Evolutionary conservation across 768 basidiomycete genomes (phyloP).

Genomic region (Mycena crocata): DNA sequence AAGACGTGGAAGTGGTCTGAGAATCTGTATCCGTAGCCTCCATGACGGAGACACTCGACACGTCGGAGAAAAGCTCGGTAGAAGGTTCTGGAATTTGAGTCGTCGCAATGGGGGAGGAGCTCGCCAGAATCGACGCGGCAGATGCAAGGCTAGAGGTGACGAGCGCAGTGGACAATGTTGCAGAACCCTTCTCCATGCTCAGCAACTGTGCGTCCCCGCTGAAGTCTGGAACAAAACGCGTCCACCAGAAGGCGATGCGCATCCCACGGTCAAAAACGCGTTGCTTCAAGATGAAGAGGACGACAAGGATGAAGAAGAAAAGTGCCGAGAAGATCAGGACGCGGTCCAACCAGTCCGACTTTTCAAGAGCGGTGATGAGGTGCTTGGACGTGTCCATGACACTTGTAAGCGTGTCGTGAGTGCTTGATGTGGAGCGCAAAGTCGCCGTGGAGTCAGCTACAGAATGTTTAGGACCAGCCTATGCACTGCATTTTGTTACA

Average conservation of each 20-base stretch:
- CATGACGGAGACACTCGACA: not conserved
- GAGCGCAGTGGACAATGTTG: constrained; percentile 14
- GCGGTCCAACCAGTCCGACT: constrained; percentile 93
- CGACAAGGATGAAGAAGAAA: constrained; percentile 84
- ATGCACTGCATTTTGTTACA: constrained; percentile 27
- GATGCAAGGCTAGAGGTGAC: constrained; percentile 17
- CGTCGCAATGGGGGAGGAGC: constrained; percentile 6
- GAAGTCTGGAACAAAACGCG: constrained; percentile 73
- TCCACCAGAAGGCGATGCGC: constrained; percentile 90
- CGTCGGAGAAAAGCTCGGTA: not conserved
- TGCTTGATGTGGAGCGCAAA: constrained; percentile 76
- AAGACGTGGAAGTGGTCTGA: no score
- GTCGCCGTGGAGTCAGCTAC: constrained; percentile 84
- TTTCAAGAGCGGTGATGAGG: constrained; percentile 89
- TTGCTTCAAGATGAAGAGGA: constrained; percentile 90
- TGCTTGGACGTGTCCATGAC: constrained; percentile 84
- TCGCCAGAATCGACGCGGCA: constrained; percentile 10
- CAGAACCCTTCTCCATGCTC: constrained; percentile 48
- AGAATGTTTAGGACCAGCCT: not conserved
- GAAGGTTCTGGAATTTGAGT: constrained; percentile 1
- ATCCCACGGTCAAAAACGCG: constrained; percentile 85
- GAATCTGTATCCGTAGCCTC: no score
- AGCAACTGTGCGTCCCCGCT: constrained; percentile 49
- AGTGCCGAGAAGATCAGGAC: constrained; percentile 85
- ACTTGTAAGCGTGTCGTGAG: constrained; percentile 80